Evolutionary conservation across 495 filamentous ascomycete genomes (phyloP), one percentile per base, ranked within the genome.

Genomic region (Neurospora sp.): DNA sequence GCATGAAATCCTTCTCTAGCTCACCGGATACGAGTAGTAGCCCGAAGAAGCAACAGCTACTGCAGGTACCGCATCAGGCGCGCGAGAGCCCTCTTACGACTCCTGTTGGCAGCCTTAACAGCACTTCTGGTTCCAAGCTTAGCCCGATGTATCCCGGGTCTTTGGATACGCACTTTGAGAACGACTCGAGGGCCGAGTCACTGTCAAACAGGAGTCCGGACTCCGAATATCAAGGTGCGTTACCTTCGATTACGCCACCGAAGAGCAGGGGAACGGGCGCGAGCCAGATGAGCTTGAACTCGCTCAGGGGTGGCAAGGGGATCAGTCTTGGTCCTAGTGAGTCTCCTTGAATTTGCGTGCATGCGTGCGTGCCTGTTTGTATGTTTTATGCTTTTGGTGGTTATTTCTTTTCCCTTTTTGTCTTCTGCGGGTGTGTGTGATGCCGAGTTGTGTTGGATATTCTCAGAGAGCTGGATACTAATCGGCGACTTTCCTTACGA

Each of bases 291-390:
- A 78, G 71, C 41, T 40, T 75, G 14, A 73, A 77, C 22, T 78
- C 75, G 68, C 77, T 77, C 74, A 80, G 74, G 45, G 70, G 71
- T 14, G 77, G 79, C 7, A 75, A 75, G 12, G 77, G 78, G n/a
- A 84, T 84, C 68, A 80, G 74, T 69, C 74, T 83, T 70, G 81
- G 81, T 39, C 73, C 78, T 16, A 74, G 74, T 77, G 73, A 59
- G 74, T 75, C 40, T 59, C 69, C 47, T 39, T 69, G 53, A 65
- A 8, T 65, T 8, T 65, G 14, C 12, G 14, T 61, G 53, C 53
- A 3, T 3, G 53, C 53, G 14, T 16, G 53, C 53, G 53, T 4
- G 53, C 53, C 14, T 65, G 53, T 35, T 65, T 59, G 27, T 18
- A 31, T 65, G 5, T 18, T 35, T 61, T 16, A 31, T 61, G 53